Evolutionary conservation across 2,329 filamentous ascomycete species (phyloP).

Genomic region (Fonsecaea monophora): DNA sequence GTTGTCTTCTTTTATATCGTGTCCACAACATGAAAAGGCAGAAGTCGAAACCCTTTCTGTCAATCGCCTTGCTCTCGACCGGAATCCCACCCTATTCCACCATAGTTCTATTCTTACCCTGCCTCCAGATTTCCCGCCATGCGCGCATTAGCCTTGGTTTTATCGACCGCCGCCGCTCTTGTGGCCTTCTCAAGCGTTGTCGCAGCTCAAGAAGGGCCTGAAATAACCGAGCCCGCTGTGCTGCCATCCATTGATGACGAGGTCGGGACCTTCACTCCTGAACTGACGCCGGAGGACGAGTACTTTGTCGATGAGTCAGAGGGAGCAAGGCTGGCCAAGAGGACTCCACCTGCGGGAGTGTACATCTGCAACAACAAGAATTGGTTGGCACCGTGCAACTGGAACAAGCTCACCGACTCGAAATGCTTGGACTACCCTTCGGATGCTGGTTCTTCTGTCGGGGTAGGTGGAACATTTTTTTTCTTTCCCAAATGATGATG

Average conservation of each 20-base stretch:
- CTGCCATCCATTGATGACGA: background rate
- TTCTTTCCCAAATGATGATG: background rate
- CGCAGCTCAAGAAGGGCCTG: background rate
- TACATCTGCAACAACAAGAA: constrained; percentile 26
- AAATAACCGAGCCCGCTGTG: constrained; percentile 9
- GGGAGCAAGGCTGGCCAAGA: constrained; percentile 7
- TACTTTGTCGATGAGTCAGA: constrained; percentile 12
- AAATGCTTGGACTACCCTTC: constrained; percentile 23
- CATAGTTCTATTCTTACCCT: background rate
- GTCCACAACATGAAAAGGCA: background rate
- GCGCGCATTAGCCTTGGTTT: background rate
- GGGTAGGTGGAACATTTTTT: constrained; percentile 21
- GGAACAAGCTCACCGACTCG: constrained; percentile 6
- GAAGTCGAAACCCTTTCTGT: background rate
- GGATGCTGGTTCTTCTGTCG: constrained; percentile 26
- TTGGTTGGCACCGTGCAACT: constrained; percentile 25
- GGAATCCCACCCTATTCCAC: background rate
- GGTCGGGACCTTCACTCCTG: background rate
- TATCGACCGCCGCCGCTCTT: background rate
- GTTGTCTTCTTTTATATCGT: background rate
- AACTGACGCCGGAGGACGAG: constrained; percentile 11
- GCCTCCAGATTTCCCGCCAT: background rate
- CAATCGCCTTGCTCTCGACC: background rate
- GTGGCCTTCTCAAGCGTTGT: background rate
- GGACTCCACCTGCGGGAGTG: constrained; percentile 21